Base-by-base conservation (phyloP, 2,329 filamentous ascomycete genomes). In the Mycogone perniciosa region DNA sequence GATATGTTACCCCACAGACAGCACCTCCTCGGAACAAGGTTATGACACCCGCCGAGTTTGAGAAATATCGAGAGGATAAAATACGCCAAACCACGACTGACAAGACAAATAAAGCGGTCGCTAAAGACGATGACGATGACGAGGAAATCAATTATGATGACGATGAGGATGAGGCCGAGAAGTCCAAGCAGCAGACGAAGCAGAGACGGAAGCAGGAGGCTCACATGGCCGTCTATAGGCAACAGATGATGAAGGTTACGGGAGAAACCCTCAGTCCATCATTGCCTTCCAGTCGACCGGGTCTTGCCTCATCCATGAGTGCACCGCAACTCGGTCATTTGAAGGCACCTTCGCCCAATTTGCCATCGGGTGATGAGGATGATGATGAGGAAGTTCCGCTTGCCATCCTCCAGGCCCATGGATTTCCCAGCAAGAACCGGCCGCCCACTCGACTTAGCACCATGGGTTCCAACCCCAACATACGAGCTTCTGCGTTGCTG, bases 241-340 rank as follows among this genome's bases (percentile, higher is more conserved):
- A 96, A 66, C 88, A 93, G 68, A 96, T 95, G 90, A 95, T 92
- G 87, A 95, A 95, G 70, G 86, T 93, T 31, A 95, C 89, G 1
- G 90, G 90, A 44, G 88, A 92, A 59, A 71, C 82, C 26, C 67
- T 76, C 4, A 44, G 55, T 5, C 44, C 55, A 6, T 38, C 58
- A 5, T 27, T 54, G 7, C 46, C 54, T 9, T 62, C 71, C 8
- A 67, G 76, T 29, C 79, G 82, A n/a, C 76, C 80, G 10, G 71
- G 72, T 45, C 67, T 84, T 54, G 74, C 77, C 13, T 71, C 76
- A 33, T 81, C 80, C 4, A 74, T 77, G 60, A 88, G 84, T 64
- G 80, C 81, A 4, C 82, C 85, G 1, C 84, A 83, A 55, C 65
- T 87, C 20, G 64, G 63, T 50, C 62, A 66, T 4, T 60, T 65